These are phyloP conservation scores for Luvunga scandens DNA, from an alignment of 345 rosid species.

Conservation along the genomic window DNA sequence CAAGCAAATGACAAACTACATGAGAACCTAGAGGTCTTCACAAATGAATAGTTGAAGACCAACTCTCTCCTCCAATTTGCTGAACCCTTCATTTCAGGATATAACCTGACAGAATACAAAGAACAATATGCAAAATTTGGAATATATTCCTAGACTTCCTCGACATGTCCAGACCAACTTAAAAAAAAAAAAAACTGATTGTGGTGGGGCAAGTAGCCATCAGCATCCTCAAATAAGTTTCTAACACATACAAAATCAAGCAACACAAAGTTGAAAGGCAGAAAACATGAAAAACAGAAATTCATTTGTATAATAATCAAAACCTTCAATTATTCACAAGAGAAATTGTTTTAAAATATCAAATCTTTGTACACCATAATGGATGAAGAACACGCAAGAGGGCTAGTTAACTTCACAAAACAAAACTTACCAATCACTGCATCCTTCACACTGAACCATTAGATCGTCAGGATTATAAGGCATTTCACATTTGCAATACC, in stretches of 20 bases:
- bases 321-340: not conserved
- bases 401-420: not conserved
- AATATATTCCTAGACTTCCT: not conserved
- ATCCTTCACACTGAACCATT: conserved; percentile 95
- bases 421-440: conserved; percentile 79
- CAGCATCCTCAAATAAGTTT: not conserved
- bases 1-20: not conserved
- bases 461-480: conserved; percentile 97
- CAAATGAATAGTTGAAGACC: not conserved
- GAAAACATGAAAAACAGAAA: not conserved
- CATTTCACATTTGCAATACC: conserved; percentile 99
- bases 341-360: not conserved
- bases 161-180: not conserved
- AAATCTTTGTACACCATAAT: not conserved
- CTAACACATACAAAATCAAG: not conserved
- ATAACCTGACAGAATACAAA: not conserved
- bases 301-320: not conserved
- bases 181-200: not conserved
- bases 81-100: too few relatives aligned
- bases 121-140: not conserved
- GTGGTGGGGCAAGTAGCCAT: not conserved
- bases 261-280: not conserved
- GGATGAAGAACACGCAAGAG: not conserved
- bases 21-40: not conserved
- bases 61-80: not conserved